These are phyloP conservation scores for Xylaria sp. DNA, from an alignment of 2,329 filamentous ascomycete genomes.

Conservation along the genomic window DNA sequence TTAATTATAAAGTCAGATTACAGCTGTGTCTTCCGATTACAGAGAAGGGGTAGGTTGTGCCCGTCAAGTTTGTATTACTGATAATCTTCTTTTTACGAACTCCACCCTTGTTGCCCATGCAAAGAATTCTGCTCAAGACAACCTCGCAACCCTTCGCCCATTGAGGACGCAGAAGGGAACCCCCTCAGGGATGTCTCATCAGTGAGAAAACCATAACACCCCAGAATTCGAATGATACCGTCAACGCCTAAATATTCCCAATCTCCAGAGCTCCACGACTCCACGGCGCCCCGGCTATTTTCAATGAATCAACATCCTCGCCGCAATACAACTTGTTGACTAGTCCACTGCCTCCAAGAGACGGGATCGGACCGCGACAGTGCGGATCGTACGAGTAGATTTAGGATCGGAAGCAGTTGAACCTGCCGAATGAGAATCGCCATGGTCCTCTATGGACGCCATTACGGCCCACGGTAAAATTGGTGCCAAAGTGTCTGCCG, in stretches of 20 bases:
- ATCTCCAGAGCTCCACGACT: not conserved
- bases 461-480: conserved; percentile 58
- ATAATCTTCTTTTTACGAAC: not conserved
- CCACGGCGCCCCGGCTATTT: not conserved
- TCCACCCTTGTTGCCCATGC: not conserved
- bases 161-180: not conserved
- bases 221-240: not conserved
- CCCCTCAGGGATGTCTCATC: too few species aligned
- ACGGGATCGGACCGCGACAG: not conserved
- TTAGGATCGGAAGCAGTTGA: conserved; percentile 61
- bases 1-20: not conserved
- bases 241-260: conserved; percentile 4
- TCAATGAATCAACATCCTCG: not conserved
- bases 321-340: not conserved
- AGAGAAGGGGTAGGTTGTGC: not conserved
- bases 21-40: not conserved
- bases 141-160: not conserved
- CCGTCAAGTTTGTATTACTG: not conserved
- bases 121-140: not conserved
- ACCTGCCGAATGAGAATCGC: conserved; percentile 62
- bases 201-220: not conserved
- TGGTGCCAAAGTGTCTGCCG: conserved; percentile 63
- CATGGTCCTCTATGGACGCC: conserved; percentile 63
- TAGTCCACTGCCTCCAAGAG: not conserved
- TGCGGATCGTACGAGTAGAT: not conserved